Conservation (phyloP, 1,284 basidiomycete genomes). For the Ustilago nuda region DNA sequence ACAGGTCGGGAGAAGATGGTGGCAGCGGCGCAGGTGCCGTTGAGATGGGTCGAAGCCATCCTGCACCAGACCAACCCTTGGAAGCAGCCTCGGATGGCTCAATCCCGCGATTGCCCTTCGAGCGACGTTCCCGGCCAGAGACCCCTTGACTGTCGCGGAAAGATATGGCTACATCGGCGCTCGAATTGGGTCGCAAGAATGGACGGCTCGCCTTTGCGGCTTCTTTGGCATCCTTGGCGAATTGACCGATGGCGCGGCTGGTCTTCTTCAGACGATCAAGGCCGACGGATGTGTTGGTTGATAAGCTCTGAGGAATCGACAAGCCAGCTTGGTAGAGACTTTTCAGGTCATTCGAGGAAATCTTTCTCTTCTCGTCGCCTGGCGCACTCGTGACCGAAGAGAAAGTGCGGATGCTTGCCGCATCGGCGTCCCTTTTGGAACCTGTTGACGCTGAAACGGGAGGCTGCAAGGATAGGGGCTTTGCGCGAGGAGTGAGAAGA, state of each 20-base stretch:
- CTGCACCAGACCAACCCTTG: slow-evolving; percentile 52
- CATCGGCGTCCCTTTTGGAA: slow-evolving; percentile 8
- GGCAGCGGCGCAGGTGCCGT: slow-evolving; percentile 27
- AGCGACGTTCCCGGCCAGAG: slow-evolving; percentile 16
- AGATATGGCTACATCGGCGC: slow-evolving; percentile 2
- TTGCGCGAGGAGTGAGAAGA: slow-evolving; percentile 11
- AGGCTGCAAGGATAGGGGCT: neutral
- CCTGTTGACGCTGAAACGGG: neutral
- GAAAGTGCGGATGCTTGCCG: slow-evolving; percentile 18
- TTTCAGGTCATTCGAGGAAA: slow-evolving; percentile 42
- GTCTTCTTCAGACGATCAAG: slow-evolving; percentile 43
- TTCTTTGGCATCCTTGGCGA: slow-evolving; percentile 41
- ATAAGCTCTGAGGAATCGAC: slow-evolving; percentile 35
- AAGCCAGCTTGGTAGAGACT: slow-evolving; percentile 35
- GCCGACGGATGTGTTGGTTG: slow-evolving; percentile 36
- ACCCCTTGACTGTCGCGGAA: slow-evolving; percentile 22
- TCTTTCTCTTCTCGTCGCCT: slow-evolving; percentile 14
- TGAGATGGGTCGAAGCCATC: slow-evolving; percentile 44
- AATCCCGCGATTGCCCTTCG: slow-evolving; percentile 40
- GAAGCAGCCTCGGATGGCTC: slow-evolving; percentile 45
- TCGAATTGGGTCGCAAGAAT: slow-evolving; percentile 19
- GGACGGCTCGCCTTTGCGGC: slow-evolving; percentile 17
- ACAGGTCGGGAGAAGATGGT: slow-evolving; percentile 10
- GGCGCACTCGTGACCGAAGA: slow-evolving; percentile 9
- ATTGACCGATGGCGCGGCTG: slow-evolving; percentile 32